Evolutionary conservation across 352 stramenopile genomes (phyloP).

Genomic region (Phytopythium oedochilum): DNA sequence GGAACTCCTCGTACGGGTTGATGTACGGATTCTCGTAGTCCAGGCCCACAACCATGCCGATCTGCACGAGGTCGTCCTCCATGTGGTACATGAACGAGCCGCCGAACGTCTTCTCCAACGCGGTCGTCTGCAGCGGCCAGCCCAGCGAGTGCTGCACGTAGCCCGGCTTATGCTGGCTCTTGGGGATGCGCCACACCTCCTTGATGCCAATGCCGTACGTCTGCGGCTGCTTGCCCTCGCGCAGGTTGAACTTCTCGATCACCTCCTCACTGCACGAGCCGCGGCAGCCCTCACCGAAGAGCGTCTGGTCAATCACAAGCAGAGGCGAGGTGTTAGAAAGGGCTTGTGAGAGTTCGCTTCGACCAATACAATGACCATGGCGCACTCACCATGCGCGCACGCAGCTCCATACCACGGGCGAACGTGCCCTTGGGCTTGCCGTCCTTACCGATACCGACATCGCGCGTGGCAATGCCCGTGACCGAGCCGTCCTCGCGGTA

Average conservation of each 20-base stretch:
- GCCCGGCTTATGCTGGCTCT: slow-evolving; percentile 93
- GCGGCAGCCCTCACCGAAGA: slow-evolving; percentile 98
- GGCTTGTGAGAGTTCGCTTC: background rate
- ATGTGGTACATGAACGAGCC: slow-evolving; percentile 99
- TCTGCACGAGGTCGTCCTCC: slow-evolving; percentile 93
- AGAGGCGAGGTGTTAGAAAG: background rate
- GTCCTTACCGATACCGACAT: slow-evolving; percentile 98
- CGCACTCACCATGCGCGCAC: slow-evolving; percentile 68
- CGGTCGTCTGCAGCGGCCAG: slow-evolving; percentile 92
- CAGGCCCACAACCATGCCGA: slow-evolving; percentile 96
- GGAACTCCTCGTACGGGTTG: slow-evolving; percentile 99
- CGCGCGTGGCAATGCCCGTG: slow-evolving; percentile 95
- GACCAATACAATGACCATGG: background rate
- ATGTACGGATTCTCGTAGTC: slow-evolving; percentile 99
- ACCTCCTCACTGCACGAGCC: slow-evolving; percentile 96
- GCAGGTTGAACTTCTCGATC: slow-evolving; percentile 96
- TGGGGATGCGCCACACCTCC: slow-evolving; percentile 92
- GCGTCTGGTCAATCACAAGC: slow-evolving; percentile 66
- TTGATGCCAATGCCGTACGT: slow-evolving; percentile 99
- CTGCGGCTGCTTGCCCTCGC: slow-evolving; percentile 88
- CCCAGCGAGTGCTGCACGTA: slow-evolving; percentile 98
- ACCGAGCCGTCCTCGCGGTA: slow-evolving; percentile 84
- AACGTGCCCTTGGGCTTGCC: slow-evolving; percentile 95
- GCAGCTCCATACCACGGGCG: slow-evolving; percentile 97
- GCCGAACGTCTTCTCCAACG: slow-evolving; percentile 95